Evolutionary conservation across 192 early-diverging fungal species (phyloP), one percentile per base, ranked within the genome.

Genomic region (Thoreauomyces humboldtii): DNA sequence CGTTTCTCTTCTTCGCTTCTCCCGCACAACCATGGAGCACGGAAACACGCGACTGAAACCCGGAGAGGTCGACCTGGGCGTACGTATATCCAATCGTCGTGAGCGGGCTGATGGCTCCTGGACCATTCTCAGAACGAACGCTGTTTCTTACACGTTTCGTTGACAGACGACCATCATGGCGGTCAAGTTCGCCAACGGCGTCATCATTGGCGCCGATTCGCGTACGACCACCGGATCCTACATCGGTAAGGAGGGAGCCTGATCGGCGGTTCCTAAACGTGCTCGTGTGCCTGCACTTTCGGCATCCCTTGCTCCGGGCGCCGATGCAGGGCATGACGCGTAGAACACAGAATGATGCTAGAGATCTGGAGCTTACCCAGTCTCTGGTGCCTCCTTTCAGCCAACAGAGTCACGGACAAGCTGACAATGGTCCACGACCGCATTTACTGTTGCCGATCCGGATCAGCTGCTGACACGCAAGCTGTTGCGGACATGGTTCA

Each of bases 371-470:
- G n/a, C n/a, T n/a, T n/a, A n/a, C n/a, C n/a, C n/a, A n/a, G n/a
- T 12, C n/a, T 34, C 19, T 1, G n/a, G 38, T 59, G 36, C 37
- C 63, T 17, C 31, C 21, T 35, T 7, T 19, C 41, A 84, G 80
- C 88, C 65, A 98, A 96, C 78, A 82, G 97, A 64, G 94, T 98
- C 27, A 96, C 97, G 21, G 94, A 99, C 81, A 99, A 99, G 75
- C 85, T 99, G 59, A 97, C 95, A 17, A 81, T 87, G 61, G 87
- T 99, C 25, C 92, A 97, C 64, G 97, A 99, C 70, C 82, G 77
- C 43, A 94, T 99, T 63, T 98, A 91, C 80, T 96, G 94, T 74
- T 99, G 97, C 79, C 89, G 97, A 67, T 92, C 90, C n/a, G 97
- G 97, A 55, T 88, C 85, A 51, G 94, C 97, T 42, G 95, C 97